These are phyloP conservation scores for Dactylellina leptospora DNA, from an alignment of 2,329 filamentous ascomycete genomes.

Conservation along the genomic window DNA sequence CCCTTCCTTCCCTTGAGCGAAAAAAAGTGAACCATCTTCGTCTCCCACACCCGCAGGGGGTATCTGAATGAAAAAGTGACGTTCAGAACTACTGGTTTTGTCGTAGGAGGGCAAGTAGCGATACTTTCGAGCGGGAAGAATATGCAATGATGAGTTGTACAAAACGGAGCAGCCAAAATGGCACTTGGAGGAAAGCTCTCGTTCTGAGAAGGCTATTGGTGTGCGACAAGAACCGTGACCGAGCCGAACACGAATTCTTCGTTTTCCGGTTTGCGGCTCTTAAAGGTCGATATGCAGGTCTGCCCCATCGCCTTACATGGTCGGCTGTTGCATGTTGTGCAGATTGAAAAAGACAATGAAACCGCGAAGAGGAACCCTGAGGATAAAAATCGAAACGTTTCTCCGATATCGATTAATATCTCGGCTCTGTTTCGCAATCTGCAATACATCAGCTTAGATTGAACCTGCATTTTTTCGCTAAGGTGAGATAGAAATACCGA, in stretches of 20 bases:
- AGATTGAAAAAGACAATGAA: conserved; percentile 10
- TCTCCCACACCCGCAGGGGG: conserved; percentile 25
- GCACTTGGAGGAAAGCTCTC: conserved; percentile 24
- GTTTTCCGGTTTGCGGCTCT: conserved; percentile 29
- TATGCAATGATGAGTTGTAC: conserved; percentile 53
- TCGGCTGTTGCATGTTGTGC: conserved; percentile 35
- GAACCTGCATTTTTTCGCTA: conserved; percentile 46
- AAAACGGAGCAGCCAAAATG: conserved; percentile 36
- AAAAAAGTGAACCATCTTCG: conserved; percentile 24
- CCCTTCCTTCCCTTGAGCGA: conserved; percentile 53
- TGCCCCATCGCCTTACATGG: conserved; percentile 14
- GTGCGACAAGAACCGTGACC: not conserved
- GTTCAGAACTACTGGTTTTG: conserved; percentile 44
- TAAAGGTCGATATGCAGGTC: conserved; percentile 26
- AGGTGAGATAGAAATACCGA: conserved; percentile 19
- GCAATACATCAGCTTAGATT: conserved; percentile 31
- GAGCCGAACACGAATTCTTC: too few relatives aligned
- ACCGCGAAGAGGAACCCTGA: conserved; percentile 8
- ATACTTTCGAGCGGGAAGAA: conserved; percentile 28
- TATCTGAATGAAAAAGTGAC: conserved; percentile 41
- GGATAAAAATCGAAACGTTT: conserved; percentile 28
- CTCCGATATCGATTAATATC: conserved; percentile 46
- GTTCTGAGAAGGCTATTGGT: conserved; percentile 15
- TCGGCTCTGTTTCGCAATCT: conserved; percentile 51
- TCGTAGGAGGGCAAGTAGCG: conserved; percentile 12